Evolutionary conservation across 2,329 filamentous ascomycete genomes (phyloP).

Genomic region (Claviceps sp.): DNA sequence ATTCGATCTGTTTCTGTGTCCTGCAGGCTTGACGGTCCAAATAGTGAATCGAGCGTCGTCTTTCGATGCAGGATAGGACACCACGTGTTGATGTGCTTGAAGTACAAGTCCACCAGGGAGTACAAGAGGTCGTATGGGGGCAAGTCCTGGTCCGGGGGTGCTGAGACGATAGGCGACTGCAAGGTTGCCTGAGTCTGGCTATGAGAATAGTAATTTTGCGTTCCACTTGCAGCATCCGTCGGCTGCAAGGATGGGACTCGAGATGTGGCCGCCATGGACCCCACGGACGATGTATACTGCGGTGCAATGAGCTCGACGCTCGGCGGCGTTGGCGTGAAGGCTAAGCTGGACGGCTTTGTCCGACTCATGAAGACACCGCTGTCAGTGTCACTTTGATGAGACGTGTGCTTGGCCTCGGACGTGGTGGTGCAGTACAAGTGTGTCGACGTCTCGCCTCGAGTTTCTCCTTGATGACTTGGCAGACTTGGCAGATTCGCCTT

Average conservation of each 20-base stretch:
- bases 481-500: constrained; percentile 29
- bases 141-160: constrained; percentile 44
- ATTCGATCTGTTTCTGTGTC: constrained; percentile 75
- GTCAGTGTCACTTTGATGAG: constrained; percentile 45
- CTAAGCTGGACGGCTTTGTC: constrained; percentile 43
- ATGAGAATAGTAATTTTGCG: constrained; percentile 33
- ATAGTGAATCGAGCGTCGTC: constrained; percentile 68
- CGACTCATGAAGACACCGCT: constrained; percentile 37
- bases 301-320: constrained; percentile 37
- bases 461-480: constrained; percentile 41
- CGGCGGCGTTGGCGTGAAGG: constrained; percentile 31
- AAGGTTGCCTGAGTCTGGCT: not conserved
- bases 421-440: constrained; percentile 35
- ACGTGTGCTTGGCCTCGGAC: constrained; percentile 34
- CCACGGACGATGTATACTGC: constrained; percentile 23
- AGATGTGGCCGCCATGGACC: constrained; percentile 26
- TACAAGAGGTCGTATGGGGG: constrained; percentile 65
- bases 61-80: constrained; percentile 83
- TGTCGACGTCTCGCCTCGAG: constrained; percentile 32
- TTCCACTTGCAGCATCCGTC: constrained; percentile 20
- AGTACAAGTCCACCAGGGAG: constrained; percentile 60
- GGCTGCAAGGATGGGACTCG: constrained; percentile 23
- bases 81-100: constrained; percentile 70
- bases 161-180: not conserved
- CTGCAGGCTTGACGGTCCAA: constrained; percentile 61